Evolutionary conservation across 2,329 filamentous ascomycete species (phyloP).

Genomic region (Gyromitra esculenta): DNA sequence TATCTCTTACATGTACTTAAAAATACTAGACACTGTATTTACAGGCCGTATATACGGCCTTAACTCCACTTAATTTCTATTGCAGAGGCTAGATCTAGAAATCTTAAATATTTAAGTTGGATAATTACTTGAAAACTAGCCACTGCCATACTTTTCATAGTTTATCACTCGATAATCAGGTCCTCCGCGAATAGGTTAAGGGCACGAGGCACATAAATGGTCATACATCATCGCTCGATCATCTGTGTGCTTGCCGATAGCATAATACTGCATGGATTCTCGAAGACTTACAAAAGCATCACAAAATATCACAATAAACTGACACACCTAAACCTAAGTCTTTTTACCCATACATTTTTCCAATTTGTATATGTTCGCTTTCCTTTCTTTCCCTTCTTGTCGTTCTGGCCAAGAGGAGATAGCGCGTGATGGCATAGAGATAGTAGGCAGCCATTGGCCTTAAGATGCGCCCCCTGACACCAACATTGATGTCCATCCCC

Average conservation of each 20-base stretch:
- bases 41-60: slow-evolving; percentile 14
- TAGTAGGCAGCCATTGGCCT: not conserved
- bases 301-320: too few species aligned
- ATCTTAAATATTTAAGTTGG: not conserved
- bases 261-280: not conserved
- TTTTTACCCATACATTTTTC: not conserved
- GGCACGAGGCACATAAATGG: not conserved
- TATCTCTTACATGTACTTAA: not conserved
- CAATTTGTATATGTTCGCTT: not conserved
- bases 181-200: not conserved
- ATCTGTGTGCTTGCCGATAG: not conserved
- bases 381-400: not conserved
- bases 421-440: too few species aligned
- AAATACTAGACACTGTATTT: slow-evolving; percentile 14
- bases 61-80: not conserved
- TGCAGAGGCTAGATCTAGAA: not conserved
- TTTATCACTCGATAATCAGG: not conserved
- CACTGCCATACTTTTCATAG: not conserved
- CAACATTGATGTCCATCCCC: not conserved
- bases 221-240: slow-evolving; percentile 5
- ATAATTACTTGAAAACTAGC: not conserved
- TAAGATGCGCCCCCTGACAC: not conserved
- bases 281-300: not conserved
- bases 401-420: not conserved
- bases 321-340: not conserved